Percentiles rank a stretch among this genome's conserved stretches.
phyloP scores from a whole-genome alignment of 306 rosid genomes.

The Prinsepia uniflora region DNA sequence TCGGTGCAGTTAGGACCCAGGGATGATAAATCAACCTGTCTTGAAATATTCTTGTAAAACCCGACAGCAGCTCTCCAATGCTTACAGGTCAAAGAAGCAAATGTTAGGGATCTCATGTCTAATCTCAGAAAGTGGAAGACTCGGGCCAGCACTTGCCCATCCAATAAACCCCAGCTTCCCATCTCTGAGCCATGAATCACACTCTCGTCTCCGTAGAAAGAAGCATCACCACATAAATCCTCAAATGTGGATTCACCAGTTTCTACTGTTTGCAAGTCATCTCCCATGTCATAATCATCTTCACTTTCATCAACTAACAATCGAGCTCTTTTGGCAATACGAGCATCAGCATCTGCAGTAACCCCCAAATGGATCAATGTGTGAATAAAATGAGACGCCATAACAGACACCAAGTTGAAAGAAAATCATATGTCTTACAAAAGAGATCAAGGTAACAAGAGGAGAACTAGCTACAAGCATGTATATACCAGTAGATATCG shows the following conservation, averaged over 20 bases:
- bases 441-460: slow-evolving; percentile 10
- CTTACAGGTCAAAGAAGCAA: slow-evolving; percentile 82
- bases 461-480: background rate
- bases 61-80: slow-evolving; percentile 75
- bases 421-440: slow-evolving; percentile 1
- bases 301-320: slow-evolving; percentile 62
- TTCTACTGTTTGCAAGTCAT: slow-evolving; percentile 33
- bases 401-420: background rate
- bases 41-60: slow-evolving; percentile 70
- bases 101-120: slow-evolving; percentile 67
- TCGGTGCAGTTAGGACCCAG: slow-evolving; percentile 79
- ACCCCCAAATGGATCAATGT: slow-evolving; percentile 12
- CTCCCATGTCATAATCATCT: slow-evolving; percentile 64
- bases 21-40: slow-evolving; percentile 70
- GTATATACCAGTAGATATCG: too few species aligned
- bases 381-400: slow-evolving; percentile 8
- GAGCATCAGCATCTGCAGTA: slow-evolving; percentile 62
- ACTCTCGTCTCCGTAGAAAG: slow-evolving; percentile 44
- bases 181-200: slow-evolving; percentile 37
- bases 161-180: slow-evolving; percentile 72
- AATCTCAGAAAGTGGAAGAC: slow-evolving; percentile 76
- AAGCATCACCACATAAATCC: slow-evolving; percentile 62
- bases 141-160: slow-evolving; percentile 66
- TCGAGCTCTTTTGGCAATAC: slow-evolving; percentile 74
- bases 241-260: slow-evolving; percentile 64